Conservation (phyloP, 352 stramenopile species). For the Aphanomyces invadans region DNA sequence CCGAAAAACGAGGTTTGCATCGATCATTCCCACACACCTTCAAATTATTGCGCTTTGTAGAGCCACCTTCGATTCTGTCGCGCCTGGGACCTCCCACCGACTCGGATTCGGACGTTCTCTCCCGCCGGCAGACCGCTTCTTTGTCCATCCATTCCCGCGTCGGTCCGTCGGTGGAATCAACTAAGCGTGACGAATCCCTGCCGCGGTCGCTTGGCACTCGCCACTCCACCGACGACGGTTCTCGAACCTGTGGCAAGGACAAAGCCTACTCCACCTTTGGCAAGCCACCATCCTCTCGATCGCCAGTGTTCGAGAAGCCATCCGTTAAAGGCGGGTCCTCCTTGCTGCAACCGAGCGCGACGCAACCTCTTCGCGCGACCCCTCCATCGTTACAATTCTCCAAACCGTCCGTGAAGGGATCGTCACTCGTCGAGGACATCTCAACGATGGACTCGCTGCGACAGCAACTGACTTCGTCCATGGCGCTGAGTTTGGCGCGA, state of each 20-base stretch:
- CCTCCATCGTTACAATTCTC: background rate
- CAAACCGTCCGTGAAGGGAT: conserved; percentile 9
- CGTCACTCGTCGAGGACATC: background rate
- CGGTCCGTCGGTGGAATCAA: background rate
- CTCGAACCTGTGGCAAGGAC: too few relatives aligned
- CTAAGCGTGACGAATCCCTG: background rate
- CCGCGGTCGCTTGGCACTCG: background rate
- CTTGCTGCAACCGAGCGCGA: background rate
- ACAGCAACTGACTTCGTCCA: conserved; percentile 19
- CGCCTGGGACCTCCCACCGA: background rate
- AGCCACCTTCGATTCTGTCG: background rate
- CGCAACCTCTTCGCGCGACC: background rate
- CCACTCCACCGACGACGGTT: background rate
- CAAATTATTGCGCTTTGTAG: background rate
- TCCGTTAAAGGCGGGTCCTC: background rate
- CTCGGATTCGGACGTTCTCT: too few relatives aligned
- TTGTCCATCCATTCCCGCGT: background rate
- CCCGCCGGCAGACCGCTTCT: too few relatives aligned
- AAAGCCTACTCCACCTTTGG: background rate
- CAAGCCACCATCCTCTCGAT: background rate
- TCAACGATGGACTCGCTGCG: conserved; percentile 18
- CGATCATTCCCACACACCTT: too few relatives aligned
- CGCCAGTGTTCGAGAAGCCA: background rate
- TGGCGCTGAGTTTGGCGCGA: conserved; percentile 23
- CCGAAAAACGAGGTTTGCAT: background rate